Evolutionary conservation across 1,284 basidiomycete species (phyloP).

Genomic region (Pyrrhoderma lamaoense): DNA sequence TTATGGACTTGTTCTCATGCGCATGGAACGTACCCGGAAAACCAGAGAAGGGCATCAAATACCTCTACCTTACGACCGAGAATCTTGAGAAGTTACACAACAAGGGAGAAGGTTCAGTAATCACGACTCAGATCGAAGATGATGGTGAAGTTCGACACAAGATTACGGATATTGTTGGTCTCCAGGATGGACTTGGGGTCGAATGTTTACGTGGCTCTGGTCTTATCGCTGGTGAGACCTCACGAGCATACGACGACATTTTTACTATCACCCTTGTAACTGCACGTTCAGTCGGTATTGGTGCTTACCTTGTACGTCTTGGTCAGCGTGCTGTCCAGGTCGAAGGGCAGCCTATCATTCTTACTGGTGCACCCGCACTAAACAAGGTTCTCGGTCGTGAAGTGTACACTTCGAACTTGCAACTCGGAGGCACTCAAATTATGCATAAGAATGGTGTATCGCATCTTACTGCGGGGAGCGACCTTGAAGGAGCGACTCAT

Average conservation of each 20-base stretch:
- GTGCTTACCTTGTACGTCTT: constrained; percentile 96
- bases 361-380: constrained; percentile 93
- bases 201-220: constrained; percentile 95
- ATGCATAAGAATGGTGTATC: constrained; percentile 99
- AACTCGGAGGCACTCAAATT: constrained; percentile 98
- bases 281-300: constrained; percentile 97
- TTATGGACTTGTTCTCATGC: constrained; percentile 82
- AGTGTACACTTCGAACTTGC: constrained; percentile 97
- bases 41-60: constrained; percentile 94
- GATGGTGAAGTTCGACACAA: constrained; percentile 85
- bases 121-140: constrained; percentile 80
- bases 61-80: constrained; percentile 90
- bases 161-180: constrained; percentile 94
- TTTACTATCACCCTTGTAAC: constrained; percentile 99
- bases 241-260: constrained; percentile 96
- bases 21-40: constrained; percentile 80
- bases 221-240: constrained; percentile 98
- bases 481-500: constrained; percentile 88
- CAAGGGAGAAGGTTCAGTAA: constrained; percentile 73
- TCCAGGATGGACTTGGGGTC: constrained; percentile 96
- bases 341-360: constrained; percentile 98
- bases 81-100: constrained; percentile 79
- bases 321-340: constrained; percentile 98
- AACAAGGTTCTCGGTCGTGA: constrained; percentile 99
- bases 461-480: constrained; percentile 90